Base-by-base conservation (phyloP, 768 basidiomycete species). In the Daedaleopsis nitida region DNA sequence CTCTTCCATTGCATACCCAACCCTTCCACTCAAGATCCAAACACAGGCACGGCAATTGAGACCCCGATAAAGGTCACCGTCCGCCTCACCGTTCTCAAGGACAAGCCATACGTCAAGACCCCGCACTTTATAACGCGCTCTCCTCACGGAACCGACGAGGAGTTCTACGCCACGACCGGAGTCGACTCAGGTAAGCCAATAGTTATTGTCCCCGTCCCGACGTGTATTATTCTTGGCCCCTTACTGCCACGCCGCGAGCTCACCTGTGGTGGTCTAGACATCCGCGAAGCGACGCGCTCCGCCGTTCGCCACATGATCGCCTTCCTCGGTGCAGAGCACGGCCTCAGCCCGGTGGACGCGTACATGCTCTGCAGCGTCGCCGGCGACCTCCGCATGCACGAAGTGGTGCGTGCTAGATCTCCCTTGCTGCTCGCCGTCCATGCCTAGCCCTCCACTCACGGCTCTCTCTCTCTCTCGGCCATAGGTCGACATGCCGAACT, bases 401-500 rank as follows among this genome's bases (percentile, higher is more conserved):
- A 87, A 73, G 86, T 86, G 73, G 86, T 83, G 59, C 21, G 65
- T 64, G 7, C 27, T n/a, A n/a, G n/a, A n/a, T 7, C 27, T 32
- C 27, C 27, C 9, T 42, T 44, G 58, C 39, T 24, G n/a, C 10
- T 47, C 49, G 11, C 16, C n/a, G n/a, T n/a, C n/a, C n/a, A n/a
- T n/a, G n/a, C n/a, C n/a, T n/a, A n/a, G n/a, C n/a, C 17, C 10
- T 21, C 6, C 49, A 3, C 32, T 52, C 44, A 0, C 17, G n/a
- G 49, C 24, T 11, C 38, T n/a, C n/a, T n/a, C n/a, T n/a, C n/a
- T n/a, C n/a, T 7, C 42, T 39, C 37, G 42, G 53, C 24, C 17
- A 19, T 32, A 85, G 84, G 83, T 86, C 39, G 85, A 86, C 62
- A 86, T 86, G 85, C 85, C n/a, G n/a, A n/a, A n/a, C n/a, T n/a